Evolutionary conservation across 2,329 filamentous ascomycete species (phyloP).

Genomic region (Paramyrothecium roridum): DNA sequence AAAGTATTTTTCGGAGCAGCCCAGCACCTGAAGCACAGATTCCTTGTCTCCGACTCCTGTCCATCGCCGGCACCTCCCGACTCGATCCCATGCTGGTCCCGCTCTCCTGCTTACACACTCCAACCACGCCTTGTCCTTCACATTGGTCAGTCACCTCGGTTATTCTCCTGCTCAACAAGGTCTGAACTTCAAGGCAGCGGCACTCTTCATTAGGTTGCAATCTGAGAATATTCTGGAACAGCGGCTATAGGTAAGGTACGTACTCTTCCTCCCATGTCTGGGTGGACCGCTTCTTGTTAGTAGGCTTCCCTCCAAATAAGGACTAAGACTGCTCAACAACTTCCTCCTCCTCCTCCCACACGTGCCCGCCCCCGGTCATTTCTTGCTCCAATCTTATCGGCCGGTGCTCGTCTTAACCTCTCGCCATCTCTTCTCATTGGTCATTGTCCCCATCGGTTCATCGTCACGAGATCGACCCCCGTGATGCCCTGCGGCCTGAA

Average conservation of each 20-base stretch:
- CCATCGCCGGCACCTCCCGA: too few relatives aligned
- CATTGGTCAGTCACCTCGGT: too few relatives aligned
- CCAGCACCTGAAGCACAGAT: too few relatives aligned
- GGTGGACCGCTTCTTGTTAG: not conserved
- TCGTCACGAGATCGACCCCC: not conserved
- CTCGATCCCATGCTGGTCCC: too few relatives aligned
- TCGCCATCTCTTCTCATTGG: not conserved
- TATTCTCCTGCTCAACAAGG: not conserved
- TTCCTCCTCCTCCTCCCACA: not conserved
- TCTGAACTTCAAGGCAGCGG: not conserved
- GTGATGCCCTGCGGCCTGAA: not conserved
- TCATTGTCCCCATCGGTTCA: not conserved
- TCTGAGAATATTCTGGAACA: not conserved
- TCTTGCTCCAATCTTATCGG: not conserved
- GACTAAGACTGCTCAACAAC: not conserved
- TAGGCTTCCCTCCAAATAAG: not conserved
- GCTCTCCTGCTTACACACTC: too few relatives aligned
- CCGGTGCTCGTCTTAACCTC: not conserved
- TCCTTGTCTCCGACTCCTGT: too few relatives aligned
- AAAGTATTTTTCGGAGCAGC: too few relatives aligned
- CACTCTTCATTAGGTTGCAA: not conserved
- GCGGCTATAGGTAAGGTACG: not conserved
- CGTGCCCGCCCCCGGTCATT: not conserved
- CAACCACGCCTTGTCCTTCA: too few relatives aligned
- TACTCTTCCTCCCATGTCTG: not conserved